Conservation (phyloP, 805 yeast species). For the Kodamaea kakaduensis region DNA sequence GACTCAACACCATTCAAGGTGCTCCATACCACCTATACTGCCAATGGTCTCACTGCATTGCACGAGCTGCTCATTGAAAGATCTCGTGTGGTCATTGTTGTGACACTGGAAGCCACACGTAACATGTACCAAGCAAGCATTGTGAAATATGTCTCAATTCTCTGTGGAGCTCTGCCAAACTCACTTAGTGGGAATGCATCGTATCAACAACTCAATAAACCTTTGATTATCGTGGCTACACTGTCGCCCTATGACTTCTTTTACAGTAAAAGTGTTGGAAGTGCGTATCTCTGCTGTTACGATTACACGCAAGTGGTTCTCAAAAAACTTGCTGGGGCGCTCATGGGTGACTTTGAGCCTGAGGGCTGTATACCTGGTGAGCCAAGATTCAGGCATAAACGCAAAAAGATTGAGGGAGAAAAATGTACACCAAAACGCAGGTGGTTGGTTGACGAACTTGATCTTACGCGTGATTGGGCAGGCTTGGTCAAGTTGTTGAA, state of each 20-base stretch:
- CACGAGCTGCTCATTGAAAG: constrained; percentile 53
- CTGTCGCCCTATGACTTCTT: constrained; percentile 61
- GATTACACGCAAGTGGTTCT: constrained; percentile 55
- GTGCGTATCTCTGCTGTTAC: constrained; percentile 56
- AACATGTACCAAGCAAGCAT: constrained; percentile 61
- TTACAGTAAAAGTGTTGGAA: constrained; percentile 50
- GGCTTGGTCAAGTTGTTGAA: constrained; percentile 43
- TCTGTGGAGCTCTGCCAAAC: constrained; percentile 47
- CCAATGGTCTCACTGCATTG: constrained; percentile 49
- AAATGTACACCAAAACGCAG: constrained; percentile 29
- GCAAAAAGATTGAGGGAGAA: constrained; percentile 18
- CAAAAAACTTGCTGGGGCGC: constrained; percentile 44
- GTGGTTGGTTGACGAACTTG: constrained; percentile 59
- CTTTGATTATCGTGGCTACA: constrained; percentile 56
- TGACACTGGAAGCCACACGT: constrained; percentile 56
- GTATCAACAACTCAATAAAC: constrained; percentile 37
- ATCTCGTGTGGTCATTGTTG: constrained; percentile 47
- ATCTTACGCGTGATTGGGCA: constrained; percentile 47
- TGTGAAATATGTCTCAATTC: constrained; percentile 51
- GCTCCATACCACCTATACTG: constrained; percentile 56
- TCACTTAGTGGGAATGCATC: constrained; percentile 19
- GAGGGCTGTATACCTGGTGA: constrained; percentile 58
- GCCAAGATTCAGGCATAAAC: constrained; percentile 26
- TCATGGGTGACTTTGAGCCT: constrained; percentile 52
- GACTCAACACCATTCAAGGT: constrained; percentile 40